Conservation (phyloP, 2,329 filamentous ascomycete species). For the Septoria linicola region DNA sequence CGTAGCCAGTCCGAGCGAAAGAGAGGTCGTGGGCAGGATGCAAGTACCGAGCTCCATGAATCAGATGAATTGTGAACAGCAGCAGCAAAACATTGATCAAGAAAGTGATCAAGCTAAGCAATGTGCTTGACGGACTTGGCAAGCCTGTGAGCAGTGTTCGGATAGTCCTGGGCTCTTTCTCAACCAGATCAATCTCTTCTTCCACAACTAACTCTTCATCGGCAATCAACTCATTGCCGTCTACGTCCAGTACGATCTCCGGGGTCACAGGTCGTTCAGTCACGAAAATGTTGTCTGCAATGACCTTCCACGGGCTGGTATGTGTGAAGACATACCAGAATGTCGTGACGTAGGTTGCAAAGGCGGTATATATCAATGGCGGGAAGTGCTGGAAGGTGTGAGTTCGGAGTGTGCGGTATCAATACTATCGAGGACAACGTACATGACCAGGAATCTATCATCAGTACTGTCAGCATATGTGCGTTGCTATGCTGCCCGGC, state of each 20-base stretch:
- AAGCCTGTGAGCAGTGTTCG: slow-evolving; percentile 71
- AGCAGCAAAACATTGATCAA: slow-evolving; percentile 70
- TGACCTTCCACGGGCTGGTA: slow-evolving; percentile 35
- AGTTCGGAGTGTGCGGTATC: slow-evolving; percentile 23
- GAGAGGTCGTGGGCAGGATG: slow-evolving; percentile 73
- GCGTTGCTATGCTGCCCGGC: slow-evolving; percentile 17
- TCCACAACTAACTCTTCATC: slow-evolving; percentile 59
- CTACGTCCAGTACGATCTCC: slow-evolving; percentile 24
- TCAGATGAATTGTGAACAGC: slow-evolving; percentile 70
- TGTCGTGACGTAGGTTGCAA: slow-evolving; percentile 49
- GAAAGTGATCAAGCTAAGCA: slow-evolving; percentile 56
- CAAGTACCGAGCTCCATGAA: slow-evolving; percentile 69
- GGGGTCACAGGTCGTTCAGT: slow-evolving; percentile 44
- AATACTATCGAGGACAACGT: slow-evolving; percentile 16
- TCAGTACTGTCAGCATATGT: slow-evolving; percentile 16
- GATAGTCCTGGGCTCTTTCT: slow-evolving; percentile 57
- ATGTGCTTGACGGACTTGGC: slow-evolving; percentile 68
- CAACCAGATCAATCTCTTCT: slow-evolving; percentile 61
- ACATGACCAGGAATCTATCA: slow-evolving; percentile 41
- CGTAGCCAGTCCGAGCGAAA: slow-evolving; percentile 83
- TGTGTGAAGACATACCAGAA: slow-evolving; percentile 36
- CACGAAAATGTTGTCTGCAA: slow-evolving; percentile 38
- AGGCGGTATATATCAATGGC: slow-evolving; percentile 38
- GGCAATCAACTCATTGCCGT: slow-evolving; percentile 38
- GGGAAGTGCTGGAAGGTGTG: slow-evolving; percentile 34